Evolutionary conservation across 2,329 filamentous ascomycete genomes (phyloP), one percentile per base, ranked within the genome.

Genomic region (Aaosphaeria pasadenensis): DNA sequence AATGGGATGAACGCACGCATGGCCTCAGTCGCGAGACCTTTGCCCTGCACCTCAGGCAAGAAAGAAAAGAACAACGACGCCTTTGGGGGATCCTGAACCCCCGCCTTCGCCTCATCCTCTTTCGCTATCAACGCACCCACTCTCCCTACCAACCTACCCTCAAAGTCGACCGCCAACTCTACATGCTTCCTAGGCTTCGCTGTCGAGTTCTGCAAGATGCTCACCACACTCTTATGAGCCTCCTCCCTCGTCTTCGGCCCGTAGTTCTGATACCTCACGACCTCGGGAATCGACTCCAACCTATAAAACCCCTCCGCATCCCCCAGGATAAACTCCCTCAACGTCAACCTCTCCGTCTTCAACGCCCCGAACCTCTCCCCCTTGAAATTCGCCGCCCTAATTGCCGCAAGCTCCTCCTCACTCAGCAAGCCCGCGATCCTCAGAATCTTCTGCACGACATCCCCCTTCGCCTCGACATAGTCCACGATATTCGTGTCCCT

Each of bases 11-110:
- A 66, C 0, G 57, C 55, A 4, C 32, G 36, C 59, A 66, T 57
- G 5, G 66, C 66, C 33, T 69, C 67, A 0, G 60, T 68, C 9
- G 66, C 67, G 24, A 59, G 56, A 0, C 66, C 65, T 31, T 54
- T 51, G 0, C 65, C 60, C 28, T 69, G 63, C 1, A 39, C 42
- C 2, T 46, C 32, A 0, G 62, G 62, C 38, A 65, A 11, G 29
- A 70, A 64, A 0, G 63, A 66, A 30, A 60, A 70, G 63, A 63
- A 70, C 4, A 70, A 46, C 36, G 58, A 47, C 0, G 60, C 52
- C 32, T 59, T 62, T 4, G 46, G 46, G 4, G 39, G 28, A 7
- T 36, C 6, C 30, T 49, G 17, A 9, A 9, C 32, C 1, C 39
- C 52, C 35, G 45, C 30, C 11, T 35, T 45, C 17, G 44, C 29